Conservation (phyloP, 2,329 filamentous ascomycete genomes). For the Colletotrichum abscissum region DNA sequence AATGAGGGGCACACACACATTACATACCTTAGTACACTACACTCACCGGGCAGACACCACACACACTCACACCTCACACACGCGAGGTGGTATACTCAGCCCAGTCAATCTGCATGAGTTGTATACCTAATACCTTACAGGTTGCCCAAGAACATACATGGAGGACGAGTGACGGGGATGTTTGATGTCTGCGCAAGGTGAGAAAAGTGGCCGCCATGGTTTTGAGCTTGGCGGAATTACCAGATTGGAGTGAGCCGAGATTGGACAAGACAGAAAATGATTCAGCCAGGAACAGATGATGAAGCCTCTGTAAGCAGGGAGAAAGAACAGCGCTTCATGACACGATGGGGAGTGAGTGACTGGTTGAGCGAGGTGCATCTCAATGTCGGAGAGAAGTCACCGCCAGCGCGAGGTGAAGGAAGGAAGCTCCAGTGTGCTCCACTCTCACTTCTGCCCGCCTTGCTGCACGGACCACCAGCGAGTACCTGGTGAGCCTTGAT, state of each 20-base stretch:
- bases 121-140: not conserved
- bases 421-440: not conserved
- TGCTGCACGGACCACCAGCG: not conserved
- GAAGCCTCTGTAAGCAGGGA: not conserved
- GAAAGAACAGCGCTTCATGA: not conserved
- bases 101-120: conserved; percentile 4
- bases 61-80: not conserved
- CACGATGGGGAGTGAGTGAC: not conserved
- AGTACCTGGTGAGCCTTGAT: not conserved
- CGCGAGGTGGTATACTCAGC: not conserved
- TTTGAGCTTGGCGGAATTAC: not conserved
- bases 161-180: not conserved
- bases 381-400: not conserved
- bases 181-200: not conserved
- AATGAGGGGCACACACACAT: not conserved
- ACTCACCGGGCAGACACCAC: no score
- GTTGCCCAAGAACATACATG: not conserved
- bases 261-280: not conserved
- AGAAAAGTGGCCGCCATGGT: not conserved
- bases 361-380: not conserved
- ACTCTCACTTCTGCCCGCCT: not conserved
- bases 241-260: not conserved
- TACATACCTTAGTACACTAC: not conserved
- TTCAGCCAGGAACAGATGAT: not conserved
- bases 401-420: not conserved